phyloP scores from a whole-genome alignment of 805 yeast genomes.

The Yarrowia keelungensis region DNA sequence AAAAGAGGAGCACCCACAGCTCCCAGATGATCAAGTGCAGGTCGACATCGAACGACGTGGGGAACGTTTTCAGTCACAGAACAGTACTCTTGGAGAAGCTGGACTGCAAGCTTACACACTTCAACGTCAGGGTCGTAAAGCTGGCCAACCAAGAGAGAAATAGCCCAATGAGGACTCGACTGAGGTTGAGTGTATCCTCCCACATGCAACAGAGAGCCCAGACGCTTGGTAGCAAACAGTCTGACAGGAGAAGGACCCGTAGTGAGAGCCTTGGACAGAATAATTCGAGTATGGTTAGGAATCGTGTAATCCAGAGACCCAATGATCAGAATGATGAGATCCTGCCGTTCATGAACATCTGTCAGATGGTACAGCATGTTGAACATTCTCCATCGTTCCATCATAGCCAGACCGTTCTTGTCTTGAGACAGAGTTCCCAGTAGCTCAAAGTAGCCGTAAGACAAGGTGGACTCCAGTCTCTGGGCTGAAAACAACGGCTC shows the following conservation, averaged over 20 bases:
- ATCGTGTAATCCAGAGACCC: slow-evolving; percentile 65
- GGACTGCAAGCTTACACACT: slow-evolving; percentile 65
- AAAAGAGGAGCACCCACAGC: slow-evolving; percentile 64
- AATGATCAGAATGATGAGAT: slow-evolving; percentile 63
- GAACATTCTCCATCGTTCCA: slow-evolving; percentile 85
- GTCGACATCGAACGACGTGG: slow-evolving; percentile 60
- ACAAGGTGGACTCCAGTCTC: slow-evolving; percentile 67
- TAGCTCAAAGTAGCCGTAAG: slow-evolving; percentile 78
- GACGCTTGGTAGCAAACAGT: slow-evolving; percentile 60
- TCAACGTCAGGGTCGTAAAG: slow-evolving; percentile 69
- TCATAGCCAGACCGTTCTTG: slow-evolving; percentile 66
- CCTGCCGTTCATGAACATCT: slow-evolving; percentile 60
- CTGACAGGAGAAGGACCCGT: slow-evolving; percentile 62
- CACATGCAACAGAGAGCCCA: slow-evolving; percentile 53
- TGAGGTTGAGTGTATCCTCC: slow-evolving; percentile 40
- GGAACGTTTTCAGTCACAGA: slow-evolving; percentile 56
- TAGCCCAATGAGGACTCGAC: slow-evolving; percentile 53
- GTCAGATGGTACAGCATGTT: slow-evolving; percentile 78
- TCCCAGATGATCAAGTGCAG: slow-evolving; percentile 62
- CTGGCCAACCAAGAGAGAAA: slow-evolving; percentile 66
- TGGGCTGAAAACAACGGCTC: slow-evolving; percentile 75
- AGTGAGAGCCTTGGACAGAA: slow-evolving; percentile 69
- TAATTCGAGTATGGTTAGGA: slow-evolving; percentile 70
- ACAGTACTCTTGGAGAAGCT: slow-evolving; percentile 61
- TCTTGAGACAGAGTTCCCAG: slow-evolving; percentile 73